A percentile compares a stretch with the other conserved stretches of the same genome.
phyloP scores from a whole-genome alignment of 768 basidiomycete genomes.

The Amanita rubescens region DNA sequence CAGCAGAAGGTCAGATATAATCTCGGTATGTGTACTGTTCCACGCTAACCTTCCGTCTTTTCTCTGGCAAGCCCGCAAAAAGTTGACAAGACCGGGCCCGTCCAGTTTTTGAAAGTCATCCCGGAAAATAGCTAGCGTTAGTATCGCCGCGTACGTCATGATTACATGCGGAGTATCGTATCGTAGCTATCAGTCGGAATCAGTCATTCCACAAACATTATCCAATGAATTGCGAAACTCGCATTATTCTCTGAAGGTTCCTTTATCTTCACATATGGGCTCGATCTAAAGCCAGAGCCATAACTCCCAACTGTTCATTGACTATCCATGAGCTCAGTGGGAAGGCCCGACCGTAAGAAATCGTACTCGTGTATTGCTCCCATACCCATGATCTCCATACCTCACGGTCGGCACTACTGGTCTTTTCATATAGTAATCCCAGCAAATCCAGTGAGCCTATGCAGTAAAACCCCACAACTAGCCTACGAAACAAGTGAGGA shows the following conservation, averaged over 20 bases:
- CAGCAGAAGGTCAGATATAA: slow-evolving; percentile 1
- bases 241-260: slow-evolving; percentile 9
- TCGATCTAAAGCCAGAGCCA: slow-evolving; percentile 69
- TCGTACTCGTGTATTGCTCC: slow-evolving; percentile 62
- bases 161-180: slow-evolving; percentile 79
- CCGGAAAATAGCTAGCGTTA: slow-evolving; percentile 78
- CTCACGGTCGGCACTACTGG: slow-evolving; percentile 43
- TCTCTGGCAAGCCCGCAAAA: slow-evolving; percentile 68
- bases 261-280: slow-evolving; percentile 54
- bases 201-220: not conserved
- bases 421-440: slow-evolving; percentile 39
- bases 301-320: slow-evolving; percentile 39
- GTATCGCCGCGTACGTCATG: slow-evolving; percentile 88
- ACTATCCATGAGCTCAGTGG: not conserved
- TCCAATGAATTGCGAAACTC: not conserved
- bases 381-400: slow-evolving; percentile 84
- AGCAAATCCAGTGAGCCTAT: slow-evolving; percentile 79
- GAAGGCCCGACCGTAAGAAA: not conserved
- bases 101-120: slow-evolving; percentile 76
- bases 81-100: slow-evolving; percentile 52
- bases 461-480: slow-evolving; percentile 86
- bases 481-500: slow-evolving; percentile 32
- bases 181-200: slow-evolving; percentile 28
- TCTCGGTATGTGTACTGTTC: not conserved
- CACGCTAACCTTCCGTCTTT: slow-evolving; percentile 71